phyloP scores from a whole-genome alignment of 768 basidiomycete species.

The Tricholoma furcatifolium region DNA sequence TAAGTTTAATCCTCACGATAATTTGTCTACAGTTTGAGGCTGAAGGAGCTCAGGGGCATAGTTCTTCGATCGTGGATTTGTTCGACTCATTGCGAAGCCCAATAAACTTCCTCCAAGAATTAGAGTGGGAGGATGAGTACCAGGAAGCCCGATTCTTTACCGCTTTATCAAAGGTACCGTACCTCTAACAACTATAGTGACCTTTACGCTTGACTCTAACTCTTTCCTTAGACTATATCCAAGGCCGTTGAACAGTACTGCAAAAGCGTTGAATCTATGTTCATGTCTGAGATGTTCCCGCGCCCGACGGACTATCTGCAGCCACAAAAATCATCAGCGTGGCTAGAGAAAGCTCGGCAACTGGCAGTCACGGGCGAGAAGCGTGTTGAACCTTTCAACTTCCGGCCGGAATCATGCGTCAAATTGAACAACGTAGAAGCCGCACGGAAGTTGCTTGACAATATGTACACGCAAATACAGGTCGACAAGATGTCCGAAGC shows the following conservation, averaged over 20 bases:
- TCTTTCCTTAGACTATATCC: constrained; percentile 68
- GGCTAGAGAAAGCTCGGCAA: constrained; percentile 83
- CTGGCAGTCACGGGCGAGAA: constrained; percentile 79
- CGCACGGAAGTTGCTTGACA: constrained; percentile 86
- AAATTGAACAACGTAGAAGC: constrained; percentile 98
- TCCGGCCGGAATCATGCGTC: constrained; percentile 90
- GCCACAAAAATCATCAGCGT: constrained; percentile 84
- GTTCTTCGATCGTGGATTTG: constrained; percentile 95
- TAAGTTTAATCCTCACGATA: neutral
- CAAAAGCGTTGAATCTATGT: constrained; percentile 79
- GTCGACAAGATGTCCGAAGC: constrained; percentile 81
- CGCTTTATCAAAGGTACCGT: constrained; percentile 82
- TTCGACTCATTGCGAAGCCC: constrained; percentile 94
- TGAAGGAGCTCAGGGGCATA: constrained; percentile 78
- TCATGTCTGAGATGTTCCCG: constrained; percentile 95
- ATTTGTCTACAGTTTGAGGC: constrained; percentile 60
- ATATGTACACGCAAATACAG: constrained; percentile 89
- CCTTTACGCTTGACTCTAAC: neutral
- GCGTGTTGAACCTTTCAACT: constrained; percentile 94
- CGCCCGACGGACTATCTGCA: constrained; percentile 75
- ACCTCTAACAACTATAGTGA: neutral
- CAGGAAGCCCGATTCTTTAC: constrained; percentile 91
- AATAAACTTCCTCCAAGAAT: constrained; percentile 80
- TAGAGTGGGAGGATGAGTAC: constrained; percentile 91
- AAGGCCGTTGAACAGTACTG: constrained; percentile 94